These are phyloP conservation scores for Strombidium stylifer DNA, from an alignment of 73 alveolate genomes.

Conservation along the genomic window DNA sequence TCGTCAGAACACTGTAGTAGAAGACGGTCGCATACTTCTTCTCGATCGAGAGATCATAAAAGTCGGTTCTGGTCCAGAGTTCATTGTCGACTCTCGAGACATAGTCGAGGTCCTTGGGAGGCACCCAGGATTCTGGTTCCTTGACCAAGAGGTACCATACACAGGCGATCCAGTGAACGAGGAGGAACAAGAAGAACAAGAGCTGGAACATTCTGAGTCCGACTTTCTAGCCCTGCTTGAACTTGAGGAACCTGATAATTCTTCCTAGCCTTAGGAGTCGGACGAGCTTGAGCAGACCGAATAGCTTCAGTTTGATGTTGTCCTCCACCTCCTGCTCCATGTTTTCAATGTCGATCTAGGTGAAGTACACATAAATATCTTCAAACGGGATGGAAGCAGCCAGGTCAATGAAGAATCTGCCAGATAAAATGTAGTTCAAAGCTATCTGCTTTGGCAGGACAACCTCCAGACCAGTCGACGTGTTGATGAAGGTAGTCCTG, in stretches of 20 bases:
- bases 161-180: slow-evolving; percentile 71
- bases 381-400: slow-evolving; percentile 66
- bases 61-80: not conserved
- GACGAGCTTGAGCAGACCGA: slow-evolving; percentile 58
- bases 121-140: slow-evolving; percentile 41
- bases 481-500: slow-evolving; percentile 56
- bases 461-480: slow-evolving; percentile 60
- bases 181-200: slow-evolving; percentile 35
- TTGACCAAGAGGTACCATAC: slow-evolving; percentile 61
- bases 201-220: slow-evolving; percentile 40
- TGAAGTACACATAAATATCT: too few relatives aligned
- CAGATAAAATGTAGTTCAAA: slow-evolving; percentile 27
- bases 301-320: not conserved
- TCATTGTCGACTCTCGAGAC: slow-evolving; percentile 12
- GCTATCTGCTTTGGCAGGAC: slow-evolving; percentile 33
- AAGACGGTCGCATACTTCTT: slow-evolving; percentile 29
- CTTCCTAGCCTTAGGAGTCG: slow-evolving; percentile 52
- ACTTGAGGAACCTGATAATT: slow-evolving; percentile 42
- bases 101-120: slow-evolving; percentile 29
- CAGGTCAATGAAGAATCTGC: slow-evolving; percentile 56
- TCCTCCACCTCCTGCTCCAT: not conserved
- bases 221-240: slow-evolving; percentile 50
- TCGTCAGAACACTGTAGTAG: slow-evolving; percentile 55
- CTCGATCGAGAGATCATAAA: slow-evolving; percentile 2
- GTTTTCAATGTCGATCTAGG: too few relatives aligned